Conservation (phyloP, 805 yeast genomes). For the Sugiyamaella qingdaonensis region DNA sequence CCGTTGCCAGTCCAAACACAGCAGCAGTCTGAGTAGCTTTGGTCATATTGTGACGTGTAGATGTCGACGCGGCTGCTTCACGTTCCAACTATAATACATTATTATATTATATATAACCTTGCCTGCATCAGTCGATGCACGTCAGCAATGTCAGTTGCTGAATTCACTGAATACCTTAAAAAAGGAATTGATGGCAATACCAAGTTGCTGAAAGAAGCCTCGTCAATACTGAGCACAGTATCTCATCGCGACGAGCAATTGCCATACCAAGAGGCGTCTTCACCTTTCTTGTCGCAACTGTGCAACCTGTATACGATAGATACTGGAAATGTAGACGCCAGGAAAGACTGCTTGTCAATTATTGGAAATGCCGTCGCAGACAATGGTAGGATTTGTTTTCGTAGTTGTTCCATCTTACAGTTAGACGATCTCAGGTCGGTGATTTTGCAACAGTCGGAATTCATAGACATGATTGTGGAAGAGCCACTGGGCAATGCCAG, state of each 20-base stretch:
- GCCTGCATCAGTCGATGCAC: neutral
- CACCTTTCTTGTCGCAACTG: neutral
- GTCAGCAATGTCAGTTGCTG: neutral
- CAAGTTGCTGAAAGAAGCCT: neutral
- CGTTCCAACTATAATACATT: neutral
- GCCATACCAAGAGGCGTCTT: neutral
- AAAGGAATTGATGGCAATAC: no score
- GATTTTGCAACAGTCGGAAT: slow-evolving; percentile 1
- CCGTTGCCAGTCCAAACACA: slow-evolving; percentile 42
- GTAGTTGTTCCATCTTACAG: neutral
- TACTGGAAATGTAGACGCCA: neutral
- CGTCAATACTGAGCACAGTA: neutral
- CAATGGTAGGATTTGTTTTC: neutral
- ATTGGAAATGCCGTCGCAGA: slow-evolving; percentile 22
- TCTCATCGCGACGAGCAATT: neutral
- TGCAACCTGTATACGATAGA: neutral
- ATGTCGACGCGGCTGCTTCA: neutral
- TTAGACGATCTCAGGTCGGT: neutral
- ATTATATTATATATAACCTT: no score
- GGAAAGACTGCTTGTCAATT: slow-evolving; percentile 5
- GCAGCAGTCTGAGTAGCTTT: slow-evolving; percentile 60
- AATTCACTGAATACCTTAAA: neutral
- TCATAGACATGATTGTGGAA: slow-evolving; percentile 3
- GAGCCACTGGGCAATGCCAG: neutral
- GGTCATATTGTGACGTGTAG: slow-evolving; percentile 44